Evolutionary conservation across 371 early-diverging fungal genomes (phyloP).

Genomic region (Paramicrosporidium saccamoebae): DNA sequence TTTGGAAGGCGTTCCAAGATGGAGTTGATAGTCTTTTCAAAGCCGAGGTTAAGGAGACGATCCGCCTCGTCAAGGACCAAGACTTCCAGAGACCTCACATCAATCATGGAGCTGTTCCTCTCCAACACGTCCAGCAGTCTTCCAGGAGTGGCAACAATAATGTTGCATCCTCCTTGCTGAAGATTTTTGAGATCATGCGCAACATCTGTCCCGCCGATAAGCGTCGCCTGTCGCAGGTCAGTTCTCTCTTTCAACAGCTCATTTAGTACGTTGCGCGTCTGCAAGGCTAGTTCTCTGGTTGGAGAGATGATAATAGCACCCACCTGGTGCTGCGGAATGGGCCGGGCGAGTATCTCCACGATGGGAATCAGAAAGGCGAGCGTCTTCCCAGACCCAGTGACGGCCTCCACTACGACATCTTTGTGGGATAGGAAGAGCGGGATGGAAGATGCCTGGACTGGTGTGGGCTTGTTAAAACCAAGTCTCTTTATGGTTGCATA

Average conservation of each 20-base stretch:
- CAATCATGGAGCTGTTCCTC: slow-evolving; percentile 9
- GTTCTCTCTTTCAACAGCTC: slow-evolving; percentile 9
- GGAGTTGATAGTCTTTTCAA: slow-evolving; percentile 29
- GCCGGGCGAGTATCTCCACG: slow-evolving; percentile 30
- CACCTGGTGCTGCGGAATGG: slow-evolving; percentile 26
- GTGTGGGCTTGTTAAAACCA: slow-evolving; percentile 35
- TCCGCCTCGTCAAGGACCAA: slow-evolving; percentile 80
- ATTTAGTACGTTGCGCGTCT: slow-evolving; percentile 40
- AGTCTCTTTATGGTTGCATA: slow-evolving; percentile 7
- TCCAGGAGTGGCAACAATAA: slow-evolving; percentile 88
- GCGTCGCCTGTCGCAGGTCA: slow-evolving; percentile 4
- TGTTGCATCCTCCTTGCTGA: too few relatives aligned
- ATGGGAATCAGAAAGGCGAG: slow-evolving; percentile 86
- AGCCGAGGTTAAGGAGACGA: slow-evolving; percentile 75
- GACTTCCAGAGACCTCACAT: slow-evolving; percentile 46
- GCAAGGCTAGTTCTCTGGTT: slow-evolving; percentile 81
- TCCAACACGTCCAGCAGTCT: slow-evolving; percentile 54
- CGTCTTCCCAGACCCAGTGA: slow-evolving; percentile 98
- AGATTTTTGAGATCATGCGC: slow-evolving; percentile 5
- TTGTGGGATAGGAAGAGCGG: slow-evolving; percentile 57
- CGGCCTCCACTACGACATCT: slow-evolving; percentile 95
- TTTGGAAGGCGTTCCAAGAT: slow-evolving; percentile 54
- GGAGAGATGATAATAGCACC: slow-evolving; percentile 78
- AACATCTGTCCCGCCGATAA: not conserved
- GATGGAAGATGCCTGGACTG: slow-evolving; percentile 62